Evolutionary conservation across 139 green algal genomes (phyloP), one percentile per base, ranked within the genome.

Genomic region (Eudorina sp.): DNA sequence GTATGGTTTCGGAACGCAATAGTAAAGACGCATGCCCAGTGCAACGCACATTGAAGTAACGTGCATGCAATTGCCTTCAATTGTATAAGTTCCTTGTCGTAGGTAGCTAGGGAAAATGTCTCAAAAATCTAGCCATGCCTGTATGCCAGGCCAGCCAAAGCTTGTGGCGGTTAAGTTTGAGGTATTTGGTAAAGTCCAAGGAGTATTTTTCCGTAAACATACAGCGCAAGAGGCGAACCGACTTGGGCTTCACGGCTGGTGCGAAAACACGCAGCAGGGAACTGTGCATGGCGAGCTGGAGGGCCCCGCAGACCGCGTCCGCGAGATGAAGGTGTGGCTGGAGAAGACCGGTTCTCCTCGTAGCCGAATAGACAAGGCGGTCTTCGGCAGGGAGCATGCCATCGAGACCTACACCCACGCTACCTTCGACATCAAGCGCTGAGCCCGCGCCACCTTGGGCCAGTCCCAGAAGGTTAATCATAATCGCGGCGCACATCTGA

Each of bases 141-240:
- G n/a, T n/a, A n/a, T n/a, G n/a, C n/a, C n/a, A n/a, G n/a, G n/a
- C n/a, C 6, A 72, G 23, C 31, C 46, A 34, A 25, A 76, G 7
- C 36, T 88, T 1, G 46, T 88, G 16, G 31, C 43, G 1, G 19
- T 69, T 21, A 69, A 55, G 14, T 89, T 89, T 48, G 83, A 89
- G 29, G 83, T 89, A 0, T 74, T 62, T 25, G 83, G 83, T 23
- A 75, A 74, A n/a, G 83, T 89, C 23, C 68, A 68, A 11, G 62
- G 46, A 27, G 46, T 94, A 21, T 93, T 90, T 40, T 94, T 94
- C 41, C 62, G 92, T 5, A 95, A 94, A 75, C 69, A 92, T 45
- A 94, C 92, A 7, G 29, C 55, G 9, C 55, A 90, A 14, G 70
- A 95, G 46, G 92, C 92, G 3, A 11, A 72, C 11, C n/a, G 34